Conservation (phyloP, 176 grass and related monocot genomes). For the Bonia amplexicaulis region DNA sequence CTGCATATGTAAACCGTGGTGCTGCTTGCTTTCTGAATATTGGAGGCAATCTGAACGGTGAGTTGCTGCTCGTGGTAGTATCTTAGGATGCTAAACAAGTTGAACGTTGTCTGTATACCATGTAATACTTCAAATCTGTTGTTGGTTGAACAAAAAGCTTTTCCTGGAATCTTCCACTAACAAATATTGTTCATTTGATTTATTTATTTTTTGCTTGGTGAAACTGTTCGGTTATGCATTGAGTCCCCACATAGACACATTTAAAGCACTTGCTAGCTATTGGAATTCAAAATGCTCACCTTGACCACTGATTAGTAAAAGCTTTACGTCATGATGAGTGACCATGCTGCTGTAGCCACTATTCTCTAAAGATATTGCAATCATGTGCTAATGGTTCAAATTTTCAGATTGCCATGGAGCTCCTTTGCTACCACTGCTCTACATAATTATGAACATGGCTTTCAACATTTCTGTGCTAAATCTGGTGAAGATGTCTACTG, state of each 20-base stretch:
- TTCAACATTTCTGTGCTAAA: constrained; percentile 90
- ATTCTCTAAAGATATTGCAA: background rate
- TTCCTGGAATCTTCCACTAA: background rate
- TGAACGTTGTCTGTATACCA: background rate
- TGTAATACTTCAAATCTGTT: constrained; percentile 15
- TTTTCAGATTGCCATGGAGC: constrained; percentile 86
- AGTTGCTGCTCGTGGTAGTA: constrained; percentile 26
- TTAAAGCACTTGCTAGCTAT: background rate
- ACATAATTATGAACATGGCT: constrained; percentile 77
- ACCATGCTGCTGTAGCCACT: background rate
- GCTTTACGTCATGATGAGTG: background rate
- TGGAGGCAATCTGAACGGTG: constrained; percentile 55
- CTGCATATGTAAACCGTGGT: constrained; percentile 66
- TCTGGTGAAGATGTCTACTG: constrained; percentile 93
- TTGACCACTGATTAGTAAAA: background rate
- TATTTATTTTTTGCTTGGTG: background rate
- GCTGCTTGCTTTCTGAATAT: constrained; percentile 89
- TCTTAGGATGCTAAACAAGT: constrained; percentile 14
- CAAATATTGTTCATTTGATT: background rate
- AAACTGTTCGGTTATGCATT: constrained; percentile 9
- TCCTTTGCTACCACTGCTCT: constrained; percentile 68
- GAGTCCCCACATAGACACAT: background rate
- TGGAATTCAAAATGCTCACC: background rate
- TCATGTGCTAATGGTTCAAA: constrained; percentile 2
- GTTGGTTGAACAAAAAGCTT: background rate